Evolutionary conservation across 208 protist species (phyloP).

Genomic region (Trypanosoma scelopori): DNA sequence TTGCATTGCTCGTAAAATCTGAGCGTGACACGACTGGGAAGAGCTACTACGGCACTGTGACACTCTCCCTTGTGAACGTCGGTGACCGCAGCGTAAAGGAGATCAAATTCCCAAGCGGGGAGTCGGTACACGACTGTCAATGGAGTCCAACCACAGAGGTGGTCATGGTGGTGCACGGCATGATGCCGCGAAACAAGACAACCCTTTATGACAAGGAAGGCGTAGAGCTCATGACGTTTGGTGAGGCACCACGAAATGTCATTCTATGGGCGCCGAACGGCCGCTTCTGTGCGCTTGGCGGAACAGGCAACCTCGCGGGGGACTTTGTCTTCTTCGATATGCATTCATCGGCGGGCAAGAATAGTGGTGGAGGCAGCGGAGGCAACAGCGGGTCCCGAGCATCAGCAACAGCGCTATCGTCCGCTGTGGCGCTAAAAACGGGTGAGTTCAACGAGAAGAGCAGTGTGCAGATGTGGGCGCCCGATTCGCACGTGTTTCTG

Average conservation of each 20-base stretch:
- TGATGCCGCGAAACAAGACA: slow-evolving; percentile 89
- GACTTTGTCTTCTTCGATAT: slow-evolving; percentile 72
- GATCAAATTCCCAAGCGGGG: slow-evolving; percentile 69
- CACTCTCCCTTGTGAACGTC: slow-evolving; percentile 80
- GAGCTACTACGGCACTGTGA: slow-evolving; percentile 89
- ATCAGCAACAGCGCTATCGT: neutral
- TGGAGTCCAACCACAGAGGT: slow-evolving; percentile 77
- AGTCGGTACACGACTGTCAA: slow-evolving; percentile 88
- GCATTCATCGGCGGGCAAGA: slow-evolving; percentile 7
- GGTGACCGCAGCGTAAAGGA: slow-evolving; percentile 50
- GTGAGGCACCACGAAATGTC: slow-evolving; percentile 84
- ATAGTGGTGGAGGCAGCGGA: slow-evolving; percentile 4
- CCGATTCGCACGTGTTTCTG: slow-evolving; percentile 81
- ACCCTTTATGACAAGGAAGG: slow-evolving; percentile 82
- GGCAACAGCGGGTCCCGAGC: neutral
- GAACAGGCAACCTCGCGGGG: slow-evolving; percentile 86
- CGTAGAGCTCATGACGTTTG: slow-evolving; percentile 81
- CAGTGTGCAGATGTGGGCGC: slow-evolving; percentile 78
- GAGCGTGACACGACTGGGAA: slow-evolving; percentile 81
- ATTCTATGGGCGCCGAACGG: slow-evolving; percentile 78
- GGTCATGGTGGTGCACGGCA: slow-evolving; percentile 88
- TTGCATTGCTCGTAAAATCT: slow-evolving; percentile 74
- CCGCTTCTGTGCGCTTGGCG: slow-evolving; percentile 68
- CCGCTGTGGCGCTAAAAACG: slow-evolving; percentile 35
- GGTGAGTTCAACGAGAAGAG: slow-evolving; percentile 88